Percentiles rank a stretch among this genome's conserved stretches.
Evolutionary conservation across 805 yeast species (phyloP).

Genomic region (Priceomyces melissophilus): DNA sequence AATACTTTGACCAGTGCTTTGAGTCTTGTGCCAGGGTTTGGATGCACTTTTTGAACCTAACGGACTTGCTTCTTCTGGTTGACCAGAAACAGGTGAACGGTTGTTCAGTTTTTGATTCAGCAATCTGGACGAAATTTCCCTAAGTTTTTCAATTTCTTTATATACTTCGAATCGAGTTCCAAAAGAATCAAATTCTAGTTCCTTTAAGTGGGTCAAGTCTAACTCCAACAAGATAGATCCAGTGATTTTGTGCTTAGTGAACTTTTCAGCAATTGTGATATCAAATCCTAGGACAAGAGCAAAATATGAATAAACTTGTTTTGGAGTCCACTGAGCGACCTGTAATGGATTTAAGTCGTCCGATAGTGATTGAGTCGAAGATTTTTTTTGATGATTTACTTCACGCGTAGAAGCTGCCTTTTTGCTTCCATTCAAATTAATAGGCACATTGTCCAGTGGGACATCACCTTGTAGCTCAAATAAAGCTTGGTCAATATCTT

Average conservation of each 20-base stretch:
- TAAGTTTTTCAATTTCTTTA: constrained; percentile 78
- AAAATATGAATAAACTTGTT: constrained; percentile 79
- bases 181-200: constrained; percentile 85
- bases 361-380: constrained; percentile 14
- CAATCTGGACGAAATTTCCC: constrained; percentile 18
- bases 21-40: background rate
- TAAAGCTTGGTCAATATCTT: constrained; percentile 71
- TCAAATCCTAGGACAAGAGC: constrained; percentile 68
- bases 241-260: constrained; percentile 82
- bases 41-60: constrained; percentile 7
- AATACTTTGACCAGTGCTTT: background rate
- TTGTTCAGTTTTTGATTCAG: constrained; percentile 24
- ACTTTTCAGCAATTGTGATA: constrained; percentile 67
- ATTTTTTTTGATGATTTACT: constrained; percentile 6
- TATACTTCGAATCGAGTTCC: constrained; percentile 93
- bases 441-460: constrained; percentile 2
- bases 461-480: constrained; percentile 50
- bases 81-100: background rate
- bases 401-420: background rate
- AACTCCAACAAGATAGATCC: constrained; percentile 83
- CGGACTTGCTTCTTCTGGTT: constrained; percentile 10
- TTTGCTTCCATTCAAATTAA: background rate
- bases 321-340: constrained; percentile 74
- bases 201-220: constrained; percentile 83
- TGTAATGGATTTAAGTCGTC: constrained; percentile 43